Conservation (phyloP, 179 eudicot genomes). For the Camellia oleifera region DNA sequence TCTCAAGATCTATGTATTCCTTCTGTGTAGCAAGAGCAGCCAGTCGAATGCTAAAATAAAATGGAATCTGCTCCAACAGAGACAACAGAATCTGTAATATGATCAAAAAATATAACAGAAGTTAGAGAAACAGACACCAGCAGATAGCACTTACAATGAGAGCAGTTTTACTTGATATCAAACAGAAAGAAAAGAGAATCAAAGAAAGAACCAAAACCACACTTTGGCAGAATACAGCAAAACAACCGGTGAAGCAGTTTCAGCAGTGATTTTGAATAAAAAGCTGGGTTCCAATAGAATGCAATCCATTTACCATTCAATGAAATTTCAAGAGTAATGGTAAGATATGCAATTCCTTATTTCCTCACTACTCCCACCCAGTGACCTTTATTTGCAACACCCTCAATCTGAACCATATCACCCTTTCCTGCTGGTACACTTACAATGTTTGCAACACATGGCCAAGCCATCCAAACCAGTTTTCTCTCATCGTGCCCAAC, state of each 20-base stretch:
- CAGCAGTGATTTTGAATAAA: background rate
- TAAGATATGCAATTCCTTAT: background rate
- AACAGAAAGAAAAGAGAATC: background rate
- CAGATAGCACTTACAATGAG: background rate
- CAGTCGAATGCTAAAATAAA: slow-evolving; percentile 56
- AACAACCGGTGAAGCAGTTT: slow-evolving; percentile 1
- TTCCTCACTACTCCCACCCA: background rate
- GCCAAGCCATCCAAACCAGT: background rate
- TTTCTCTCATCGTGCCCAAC: too few species aligned
- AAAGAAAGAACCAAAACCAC: background rate
- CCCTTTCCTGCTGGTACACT: background rate
- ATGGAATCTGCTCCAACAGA: slow-evolving; percentile 71
- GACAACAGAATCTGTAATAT: slow-evolving; percentile 55
- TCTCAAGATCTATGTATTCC: slow-evolving; percentile 72
- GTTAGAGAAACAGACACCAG: slow-evolving; percentile 5
- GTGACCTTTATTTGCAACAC: slow-evolving; percentile 1
- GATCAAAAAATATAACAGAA: background rate
- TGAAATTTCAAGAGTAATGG: background rate
- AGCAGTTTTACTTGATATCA: background rate
- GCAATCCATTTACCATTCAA: background rate
- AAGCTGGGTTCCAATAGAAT: background rate
- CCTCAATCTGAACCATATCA: background rate
- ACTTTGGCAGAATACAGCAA: background rate
- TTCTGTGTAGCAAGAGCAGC: slow-evolving; percentile 66
- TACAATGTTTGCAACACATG: background rate